These are phyloP conservation scores for Bretziella fagacearum DNA, from an alignment of 2,329 filamentous ascomycete genomes.

Conservation along the genomic window DNA sequence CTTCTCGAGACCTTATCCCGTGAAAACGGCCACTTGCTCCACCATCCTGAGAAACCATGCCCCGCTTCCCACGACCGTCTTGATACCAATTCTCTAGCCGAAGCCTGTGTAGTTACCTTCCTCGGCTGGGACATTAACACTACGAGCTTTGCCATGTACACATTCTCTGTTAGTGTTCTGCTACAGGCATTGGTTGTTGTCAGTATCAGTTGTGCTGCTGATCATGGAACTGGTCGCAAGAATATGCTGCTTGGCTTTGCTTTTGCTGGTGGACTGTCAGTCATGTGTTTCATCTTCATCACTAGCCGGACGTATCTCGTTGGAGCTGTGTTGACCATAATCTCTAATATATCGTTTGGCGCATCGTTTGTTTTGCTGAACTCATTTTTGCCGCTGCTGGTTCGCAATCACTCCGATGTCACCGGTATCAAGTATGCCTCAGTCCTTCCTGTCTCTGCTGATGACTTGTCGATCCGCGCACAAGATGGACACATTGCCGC, in stretches of 20 bases:
- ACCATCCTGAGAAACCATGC: slow-evolving; percentile 61
- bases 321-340: slow-evolving; percentile 66
- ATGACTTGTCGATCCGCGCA: not conserved
- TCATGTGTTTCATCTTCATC: slow-evolving; percentile 77
- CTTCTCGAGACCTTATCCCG: slow-evolving; percentile 84
- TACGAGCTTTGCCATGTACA: slow-evolving; percentile 96
- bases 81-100: slow-evolving; percentile 17
- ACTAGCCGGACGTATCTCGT: slow-evolving; percentile 60
- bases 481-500: not conserved
- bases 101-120: slow-evolving; percentile 67
- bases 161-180: slow-evolving; percentile 81
- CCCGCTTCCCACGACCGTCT: slow-evolving; percentile 41
- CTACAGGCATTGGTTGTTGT: slow-evolving; percentile 82
- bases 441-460: not conserved
- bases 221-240: slow-evolving; percentile 87
- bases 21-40: slow-evolving; percentile 74
- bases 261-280: slow-evolving; percentile 60
- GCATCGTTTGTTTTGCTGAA: slow-evolving; percentile 92
- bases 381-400: slow-evolving; percentile 81
- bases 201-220: slow-evolving; percentile 88
- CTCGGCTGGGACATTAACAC: slow-evolving; percentile 82
- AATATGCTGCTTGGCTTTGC: slow-evolving; percentile 73
- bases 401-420: slow-evolving; percentile 57
- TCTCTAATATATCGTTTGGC: slow-evolving; percentile 87
- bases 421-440: slow-evolving; percentile 7